Base-by-base conservation (phyloP, 805 yeast species). In the Jamesozyma gamospora region DNA sequence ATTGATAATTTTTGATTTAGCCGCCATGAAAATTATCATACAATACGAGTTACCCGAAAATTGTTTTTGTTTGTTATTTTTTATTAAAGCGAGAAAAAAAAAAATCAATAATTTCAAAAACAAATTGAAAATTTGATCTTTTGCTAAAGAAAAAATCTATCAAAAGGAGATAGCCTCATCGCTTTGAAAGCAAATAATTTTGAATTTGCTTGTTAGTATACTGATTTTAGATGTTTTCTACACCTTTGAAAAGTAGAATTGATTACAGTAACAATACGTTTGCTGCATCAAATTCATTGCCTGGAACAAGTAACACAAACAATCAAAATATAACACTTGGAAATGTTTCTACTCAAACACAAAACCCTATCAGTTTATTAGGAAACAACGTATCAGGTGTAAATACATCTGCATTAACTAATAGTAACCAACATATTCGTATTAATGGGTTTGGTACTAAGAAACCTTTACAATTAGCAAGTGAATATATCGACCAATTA, bases 401-500 rank as follows among this genome's bases (percentile, higher is more conserved):
- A 4, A 12, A 38, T 15, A 8, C 38, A 2, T 34, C 34, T 4
- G 37, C 35, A 13, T 31, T 46, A 25, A 12, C 41, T 10, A 32
- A 33, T 25, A 45, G 38, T 26, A 55, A 55, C 38, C 67, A 64
- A 40, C 57, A 58, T 42, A 41, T 63, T 14, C 48, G 56, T 25
- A 57, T 64, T 16, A 40, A 49, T 24, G 59, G 58, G 12, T 47
- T 61, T 19, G 64, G 60, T 11, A 46, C 55, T 14, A 52, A 51
- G n/a, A 57, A 63, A 16, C 70, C 71, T 4, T 48, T 66, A 37
- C 70, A 74, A 44, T 59, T 82, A 41, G 84, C 87, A 1, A 69
- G 75, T 37, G 77, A 77, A 56, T 79, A 75, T 58, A 72, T 82
- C 41, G 69, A 77, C 28, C 61, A 72, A 65, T 53, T 80, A 62